Base-by-base conservation (phyloP, 1,284 basidiomycete species). In the Testicularia cyperi region DNA sequence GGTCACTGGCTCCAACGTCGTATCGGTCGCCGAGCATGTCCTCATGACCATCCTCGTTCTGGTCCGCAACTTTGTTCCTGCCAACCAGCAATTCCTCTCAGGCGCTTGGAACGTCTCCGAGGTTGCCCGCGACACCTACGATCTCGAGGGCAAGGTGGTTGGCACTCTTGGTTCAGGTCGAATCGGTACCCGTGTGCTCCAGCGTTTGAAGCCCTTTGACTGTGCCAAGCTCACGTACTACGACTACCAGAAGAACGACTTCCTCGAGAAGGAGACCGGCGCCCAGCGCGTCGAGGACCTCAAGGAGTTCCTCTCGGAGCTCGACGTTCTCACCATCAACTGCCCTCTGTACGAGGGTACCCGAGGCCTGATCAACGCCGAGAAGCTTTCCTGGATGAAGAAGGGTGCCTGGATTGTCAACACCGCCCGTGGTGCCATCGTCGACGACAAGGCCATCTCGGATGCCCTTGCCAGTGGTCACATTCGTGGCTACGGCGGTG, bases 371-470 rank as follows among this genome's bases (percentile, higher is more conserved):
- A 71, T 75, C 53, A 88, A 91, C 80, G 82, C 83, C 31, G 88
- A 92, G 28, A 84, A 89, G 38, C 81, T 97, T 68, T 83, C 83
- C 74, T 86, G 88, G 80, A 88, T 95, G 84, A 95, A 96, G 83
- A 87, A 88, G 73, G 82, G 81, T 22, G 70, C 78, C n/a, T 92
- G 88, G 87, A 83, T 92, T 65, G 85, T 94, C 75, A 92, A 94
- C 83, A 92, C 90, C 23, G 91, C 91, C 31, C 88, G 90, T 69
- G 92, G 92, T 34, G 92, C 92, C 38, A 92, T 96, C 73, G 89
- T 86, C 77, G 86, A 90, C 79, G 85, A 85, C 61, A 82, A 89
- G 57, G 90, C 85, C 34, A 85, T 95, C 49, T 85, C 85, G 9
- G 84, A 78, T 1, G 90, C 91, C 9, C 78, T 96, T 56, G 82